phyloP scores from a whole-genome alignment of 306 rosid genomes.

The Lathyrus oleraceus region DNA sequence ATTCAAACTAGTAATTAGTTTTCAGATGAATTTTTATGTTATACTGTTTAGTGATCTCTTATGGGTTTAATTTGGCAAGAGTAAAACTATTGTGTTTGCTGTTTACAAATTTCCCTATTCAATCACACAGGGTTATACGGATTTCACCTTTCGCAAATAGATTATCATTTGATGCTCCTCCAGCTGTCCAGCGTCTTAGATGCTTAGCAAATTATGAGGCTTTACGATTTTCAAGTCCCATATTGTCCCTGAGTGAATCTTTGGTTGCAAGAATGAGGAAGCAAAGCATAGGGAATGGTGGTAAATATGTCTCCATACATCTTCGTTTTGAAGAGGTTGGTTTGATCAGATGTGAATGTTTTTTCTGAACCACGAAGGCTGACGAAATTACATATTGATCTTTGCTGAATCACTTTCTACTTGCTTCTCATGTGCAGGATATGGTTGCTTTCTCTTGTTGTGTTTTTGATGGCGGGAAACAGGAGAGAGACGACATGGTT shows the following conservation, averaged over 20 bases:
- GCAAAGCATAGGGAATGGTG: constrained; percentile 73
- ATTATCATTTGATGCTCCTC: constrained; percentile 92
- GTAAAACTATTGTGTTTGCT: constrained; percentile 13
- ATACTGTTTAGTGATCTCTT: constrained; percentile 15
- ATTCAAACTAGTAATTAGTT: not conserved
- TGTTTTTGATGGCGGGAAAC: constrained; percentile 82
- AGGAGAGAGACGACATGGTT: constrained; percentile 79
- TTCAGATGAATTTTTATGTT: not conserved
- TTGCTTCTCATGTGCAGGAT: constrained; percentile 58
- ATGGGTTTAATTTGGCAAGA: constrained; percentile 20
- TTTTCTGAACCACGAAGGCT: not conserved
- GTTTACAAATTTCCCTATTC: constrained; percentile 6
- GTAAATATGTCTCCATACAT: constrained; percentile 90
- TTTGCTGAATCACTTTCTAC: constrained; percentile 30
- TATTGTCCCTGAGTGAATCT: constrained; percentile 67
- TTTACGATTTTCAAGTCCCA: constrained; percentile 71
- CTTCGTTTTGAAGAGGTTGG: constrained; percentile 99
- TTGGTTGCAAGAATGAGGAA: constrained; percentile 79
- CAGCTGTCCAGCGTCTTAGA: constrained; percentile 84
- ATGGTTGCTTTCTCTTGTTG: constrained; percentile 99
- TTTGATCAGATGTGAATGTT: constrained; percentile 28
- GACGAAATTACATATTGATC: constrained; percentile 27
- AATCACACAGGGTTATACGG: constrained; percentile 76
- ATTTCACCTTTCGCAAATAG: constrained; percentile 98
- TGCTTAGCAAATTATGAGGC: constrained; percentile 95